These are phyloP conservation scores for Basipetospora chlamydospora DNA, from an alignment of 2,329 filamentous ascomycete species.

Conservation along the genomic window DNA sequence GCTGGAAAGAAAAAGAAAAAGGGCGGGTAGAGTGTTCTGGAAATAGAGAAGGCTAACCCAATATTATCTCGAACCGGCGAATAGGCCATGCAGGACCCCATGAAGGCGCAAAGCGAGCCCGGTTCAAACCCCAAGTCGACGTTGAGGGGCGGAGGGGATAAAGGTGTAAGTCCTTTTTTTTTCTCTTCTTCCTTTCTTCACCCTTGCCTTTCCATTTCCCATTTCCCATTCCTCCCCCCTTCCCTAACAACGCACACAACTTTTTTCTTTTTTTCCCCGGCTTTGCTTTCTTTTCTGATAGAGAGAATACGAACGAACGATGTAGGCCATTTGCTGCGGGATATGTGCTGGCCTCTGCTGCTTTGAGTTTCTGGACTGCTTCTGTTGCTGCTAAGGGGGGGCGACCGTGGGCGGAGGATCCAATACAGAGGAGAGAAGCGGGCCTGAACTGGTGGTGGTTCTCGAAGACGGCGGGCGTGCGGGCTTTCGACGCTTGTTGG, in stretches of 20 bases:
- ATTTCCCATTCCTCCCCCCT: neutral
- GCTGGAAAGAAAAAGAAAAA: too few relatives aligned
- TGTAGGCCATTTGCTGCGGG: slow-evolving; percentile 24
- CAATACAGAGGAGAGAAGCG: too few relatives aligned
- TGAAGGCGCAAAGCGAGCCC: neutral
- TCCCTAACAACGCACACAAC: neutral
- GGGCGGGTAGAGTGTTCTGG: too few relatives aligned
- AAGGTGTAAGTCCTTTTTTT: slow-evolving; percentile 16
- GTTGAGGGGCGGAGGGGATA: slow-evolving; percentile 17
- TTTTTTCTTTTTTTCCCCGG: too few relatives aligned
- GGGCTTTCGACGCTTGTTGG: too few relatives aligned
- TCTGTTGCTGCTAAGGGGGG: slow-evolving; percentile 13
- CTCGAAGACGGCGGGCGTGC: too few relatives aligned
- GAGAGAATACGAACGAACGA: neutral
- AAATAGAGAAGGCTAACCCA: too few relatives aligned
- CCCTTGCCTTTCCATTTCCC: neutral
- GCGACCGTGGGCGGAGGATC: too few relatives aligned
- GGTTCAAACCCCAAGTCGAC: too few relatives aligned
- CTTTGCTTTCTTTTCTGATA: neutral
- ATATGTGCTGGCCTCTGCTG: slow-evolving; percentile 25
- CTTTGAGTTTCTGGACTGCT: slow-evolving; percentile 20
- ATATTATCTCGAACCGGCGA: too few relatives aligned
- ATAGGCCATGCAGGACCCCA: slow-evolving; percentile 3
- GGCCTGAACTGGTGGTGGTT: too few relatives aligned
- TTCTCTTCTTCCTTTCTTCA: neutral